These are phyloP conservation scores for Strobilomyces echinocephalus DNA, from an alignment of 768 basidiomycete species.

Conservation along the genomic window DNA sequence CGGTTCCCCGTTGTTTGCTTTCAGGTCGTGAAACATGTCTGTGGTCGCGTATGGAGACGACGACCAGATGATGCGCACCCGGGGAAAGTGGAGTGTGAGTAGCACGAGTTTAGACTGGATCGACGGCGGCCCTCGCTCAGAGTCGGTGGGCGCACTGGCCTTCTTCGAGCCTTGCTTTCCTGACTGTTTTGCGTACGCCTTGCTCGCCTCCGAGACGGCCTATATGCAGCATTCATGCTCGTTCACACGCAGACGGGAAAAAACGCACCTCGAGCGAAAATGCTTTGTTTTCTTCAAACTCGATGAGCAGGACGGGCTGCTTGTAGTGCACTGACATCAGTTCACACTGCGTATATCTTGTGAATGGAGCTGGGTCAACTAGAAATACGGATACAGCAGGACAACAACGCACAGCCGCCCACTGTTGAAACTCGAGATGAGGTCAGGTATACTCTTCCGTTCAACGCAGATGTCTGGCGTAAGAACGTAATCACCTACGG, in stretches of 20 bases:
- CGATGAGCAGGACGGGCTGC: constrained; percentile 86
- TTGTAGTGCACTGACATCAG: constrained; percentile 96
- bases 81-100: constrained; percentile 84
- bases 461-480: constrained; percentile 96
- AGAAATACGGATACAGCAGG: not conserved
- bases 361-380: not conserved
- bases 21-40: constrained; percentile 91
- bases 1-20: constrained; percentile 73
- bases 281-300: constrained; percentile 96
- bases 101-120: constrained; percentile 93
- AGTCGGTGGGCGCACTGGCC: constrained; percentile 16
- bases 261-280: constrained; percentile 80
- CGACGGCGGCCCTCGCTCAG: constrained; percentile 41
- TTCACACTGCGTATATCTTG: constrained; percentile 94
- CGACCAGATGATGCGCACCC: constrained; percentile 93
- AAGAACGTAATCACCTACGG: constrained; percentile 93
- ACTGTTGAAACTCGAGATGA: constrained; percentile 90
- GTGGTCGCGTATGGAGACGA: constrained; percentile 91
- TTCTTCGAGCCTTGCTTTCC: constrained; percentile 52
- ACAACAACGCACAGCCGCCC: constrained; percentile 78
- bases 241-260: not conserved
- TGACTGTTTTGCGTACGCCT: constrained; percentile 63
- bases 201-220: constrained; percentile 57
- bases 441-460: constrained; percentile 88
- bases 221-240: constrained; percentile 19